Percentiles rank a stretch among this genome's conserved stretches.
These are phyloP conservation scores for Vigna nakashimae DNA, from an alignment of 306 rosid genomes.

Conservation along the genomic window DNA sequence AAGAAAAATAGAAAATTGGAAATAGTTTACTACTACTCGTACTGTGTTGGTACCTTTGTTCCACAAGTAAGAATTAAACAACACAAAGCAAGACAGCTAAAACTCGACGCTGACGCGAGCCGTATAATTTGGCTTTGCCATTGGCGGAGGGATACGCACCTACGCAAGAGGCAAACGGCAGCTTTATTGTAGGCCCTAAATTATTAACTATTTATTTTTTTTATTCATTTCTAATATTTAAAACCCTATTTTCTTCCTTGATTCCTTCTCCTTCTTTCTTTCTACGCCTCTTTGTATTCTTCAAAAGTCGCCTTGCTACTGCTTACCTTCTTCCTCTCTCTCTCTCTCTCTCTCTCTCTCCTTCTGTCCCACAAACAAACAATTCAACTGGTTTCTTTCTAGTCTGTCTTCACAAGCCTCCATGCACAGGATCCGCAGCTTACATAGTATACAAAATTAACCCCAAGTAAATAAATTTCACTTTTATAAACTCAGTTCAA, in stretches of 20 bases:
- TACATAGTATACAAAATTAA: background rate
- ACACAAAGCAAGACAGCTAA: conserved; percentile 16
- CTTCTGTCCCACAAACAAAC: background rate
- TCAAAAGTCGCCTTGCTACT: conserved; percentile 61
- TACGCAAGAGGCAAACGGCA: conserved; percentile 36
- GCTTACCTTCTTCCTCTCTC: background rate
- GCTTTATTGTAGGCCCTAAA: conserved; percentile 38
- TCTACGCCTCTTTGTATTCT: conserved; percentile 61
- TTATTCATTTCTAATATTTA: background rate
- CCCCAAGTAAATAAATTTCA: background rate
- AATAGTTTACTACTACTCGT: background rate
- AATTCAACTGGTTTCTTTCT: background rate
- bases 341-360: background rate
- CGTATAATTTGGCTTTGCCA: conserved; percentile 44
- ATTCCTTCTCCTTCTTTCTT: conserved; percentile 34
- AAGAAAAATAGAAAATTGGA: no score
- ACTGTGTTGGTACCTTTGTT: background rate
- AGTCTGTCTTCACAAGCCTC: conserved; percentile 30
- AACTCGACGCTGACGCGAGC: conserved; percentile 34
- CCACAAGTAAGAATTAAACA: conserved; percentile 2
- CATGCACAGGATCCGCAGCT: conserved; percentile 9
- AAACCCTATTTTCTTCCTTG: conserved; percentile 10
- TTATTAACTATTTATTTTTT: background rate
- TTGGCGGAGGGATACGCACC: conserved; percentile 43
- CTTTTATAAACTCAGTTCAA: background rate